Conservation (phyloP, 2,329 filamentous ascomycete genomes). For the Davidsoniella eucalypti region DNA sequence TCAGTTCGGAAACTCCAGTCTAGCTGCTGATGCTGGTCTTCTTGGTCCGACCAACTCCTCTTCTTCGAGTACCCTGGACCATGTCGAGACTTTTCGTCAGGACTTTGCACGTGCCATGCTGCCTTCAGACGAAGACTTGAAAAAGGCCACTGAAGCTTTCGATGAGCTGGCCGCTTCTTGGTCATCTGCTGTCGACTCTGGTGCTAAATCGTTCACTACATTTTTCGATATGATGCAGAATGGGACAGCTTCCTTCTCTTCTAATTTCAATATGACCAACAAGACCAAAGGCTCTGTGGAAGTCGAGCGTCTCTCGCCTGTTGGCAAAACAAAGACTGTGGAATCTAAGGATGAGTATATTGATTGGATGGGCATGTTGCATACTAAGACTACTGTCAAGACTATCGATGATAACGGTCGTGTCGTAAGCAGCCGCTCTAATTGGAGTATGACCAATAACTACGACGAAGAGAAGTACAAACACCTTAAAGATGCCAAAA, state of each 20-base stretch:
- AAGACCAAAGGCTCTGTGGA: constrained; percentile 1
- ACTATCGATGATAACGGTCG: constrained; percentile 26
- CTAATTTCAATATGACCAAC: constrained; percentile 7
- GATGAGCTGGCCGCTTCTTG: constrained; percentile 7
- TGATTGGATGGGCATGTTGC: constrained; percentile 27
- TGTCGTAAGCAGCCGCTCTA: constrained; percentile 24
- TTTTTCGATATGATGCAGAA: constrained; percentile 21
- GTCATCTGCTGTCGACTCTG: constrained; percentile 21
- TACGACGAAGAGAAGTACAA: constrained; percentile 13
- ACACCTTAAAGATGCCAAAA: constrained; percentile 3
- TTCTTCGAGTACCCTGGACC: constrained; percentile 13
- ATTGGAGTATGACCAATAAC: constrained; percentile 11
- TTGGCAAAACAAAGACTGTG: constrained; percentile 20
- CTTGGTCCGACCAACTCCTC: background rate
- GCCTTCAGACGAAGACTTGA: constrained; percentile 17
- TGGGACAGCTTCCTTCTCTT: constrained; percentile 16
- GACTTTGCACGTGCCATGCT: constrained; percentile 15
- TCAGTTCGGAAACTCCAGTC: constrained; percentile 1
- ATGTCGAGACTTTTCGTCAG: constrained; percentile 18
- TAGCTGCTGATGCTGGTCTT: constrained; percentile 15
- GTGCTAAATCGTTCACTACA: constrained; percentile 25
- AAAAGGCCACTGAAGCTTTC: constrained; percentile 15
- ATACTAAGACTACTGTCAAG: constrained; percentile 25
- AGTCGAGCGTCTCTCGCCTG: constrained; percentile 1
- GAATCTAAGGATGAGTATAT: constrained; percentile 26